Percentiles rank a stretch among this genome's conserved stretches.
Evolutionary conservation across 352 stramenopile species (phyloP).

Genomic region (Pythium coloratum): DNA sequence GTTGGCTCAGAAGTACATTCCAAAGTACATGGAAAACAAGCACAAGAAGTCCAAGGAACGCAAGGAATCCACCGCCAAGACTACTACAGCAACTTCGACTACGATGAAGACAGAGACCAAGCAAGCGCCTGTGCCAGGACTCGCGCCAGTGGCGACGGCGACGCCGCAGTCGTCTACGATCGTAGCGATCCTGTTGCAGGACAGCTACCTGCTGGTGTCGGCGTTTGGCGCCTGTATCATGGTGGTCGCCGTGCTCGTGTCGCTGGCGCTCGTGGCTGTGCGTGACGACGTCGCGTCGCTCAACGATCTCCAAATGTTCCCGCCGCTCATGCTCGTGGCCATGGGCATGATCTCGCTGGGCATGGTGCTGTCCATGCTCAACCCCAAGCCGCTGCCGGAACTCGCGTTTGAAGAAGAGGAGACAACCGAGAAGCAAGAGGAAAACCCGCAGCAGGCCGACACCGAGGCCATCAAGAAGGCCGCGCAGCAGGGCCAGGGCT

Average conservation of each 20-base stretch:
- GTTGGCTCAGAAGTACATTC: constrained; percentile 28
- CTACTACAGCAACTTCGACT: neutral
- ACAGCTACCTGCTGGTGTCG: constrained; percentile 48
- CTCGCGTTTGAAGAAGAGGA: constrained; percentile 10
- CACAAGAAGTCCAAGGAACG: constrained; percentile 17
- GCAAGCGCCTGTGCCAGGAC: neutral
- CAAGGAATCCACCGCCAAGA: neutral
- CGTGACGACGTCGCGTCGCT: constrained; percentile 47
- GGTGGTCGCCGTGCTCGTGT: constrained; percentile 53
- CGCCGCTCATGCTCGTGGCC: constrained; percentile 59
- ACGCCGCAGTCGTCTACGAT: constrained; percentile 32
- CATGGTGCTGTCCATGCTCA: constrained; percentile 27
- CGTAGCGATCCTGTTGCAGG: constrained; percentile 45
- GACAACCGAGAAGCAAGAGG: neutral
- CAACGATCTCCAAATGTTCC: constrained; percentile 65
- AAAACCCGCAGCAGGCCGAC: constrained; percentile 7
- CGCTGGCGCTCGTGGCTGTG: constrained; percentile 44
- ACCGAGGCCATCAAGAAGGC: constrained; percentile 16
- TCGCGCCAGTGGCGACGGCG: neutral
- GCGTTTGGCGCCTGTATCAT: constrained; percentile 57
- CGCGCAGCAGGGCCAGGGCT: constrained; percentile 18
- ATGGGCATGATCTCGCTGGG: constrained; percentile 56
- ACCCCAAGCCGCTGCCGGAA: neutral
- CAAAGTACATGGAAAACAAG: constrained; percentile 28
- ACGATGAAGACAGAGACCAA: neutral